A percentile compares a stretch with the other conserved stretches of the same genome.
phyloP scores from a whole-genome alignment of 306 rosid species.

The Malus sylvestris region DNA sequence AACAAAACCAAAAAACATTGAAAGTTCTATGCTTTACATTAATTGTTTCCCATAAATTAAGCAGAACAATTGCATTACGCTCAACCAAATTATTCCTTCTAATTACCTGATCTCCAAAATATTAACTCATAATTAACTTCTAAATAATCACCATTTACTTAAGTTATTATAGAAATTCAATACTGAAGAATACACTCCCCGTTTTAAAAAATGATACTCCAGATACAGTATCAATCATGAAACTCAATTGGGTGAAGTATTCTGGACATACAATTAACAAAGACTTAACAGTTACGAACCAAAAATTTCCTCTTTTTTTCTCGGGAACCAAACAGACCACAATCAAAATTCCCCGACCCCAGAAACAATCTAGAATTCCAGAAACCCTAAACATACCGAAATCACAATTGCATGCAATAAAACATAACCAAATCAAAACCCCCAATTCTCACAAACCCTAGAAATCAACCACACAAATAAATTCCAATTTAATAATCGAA shows the following conservation, averaged over 20 bases:
- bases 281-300: neutral
- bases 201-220: neutral
- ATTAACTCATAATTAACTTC: neutral
- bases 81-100: neutral
- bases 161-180: neutral
- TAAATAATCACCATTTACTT: neutral
- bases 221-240: neutral
- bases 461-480: conserved; percentile 11
- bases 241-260: neutral
- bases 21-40: neutral
- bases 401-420: conserved; percentile 23
- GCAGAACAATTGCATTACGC: neutral
- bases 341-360: neutral
- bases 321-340: neutral
- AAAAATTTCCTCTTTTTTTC: neutral
- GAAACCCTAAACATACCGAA: neutral
- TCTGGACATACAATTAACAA: neutral
- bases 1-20: neutral
- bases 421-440: conserved; percentile 19
- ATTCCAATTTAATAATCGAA: neutral
- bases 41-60: too few species aligned
- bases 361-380: neutral
- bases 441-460: conserved; percentile 29
- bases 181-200: neutral
- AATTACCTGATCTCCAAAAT: neutral